Evolutionary conservation across 768 basidiomycete species (phyloP).

Genomic region (Leccinellum albellum): DNA sequence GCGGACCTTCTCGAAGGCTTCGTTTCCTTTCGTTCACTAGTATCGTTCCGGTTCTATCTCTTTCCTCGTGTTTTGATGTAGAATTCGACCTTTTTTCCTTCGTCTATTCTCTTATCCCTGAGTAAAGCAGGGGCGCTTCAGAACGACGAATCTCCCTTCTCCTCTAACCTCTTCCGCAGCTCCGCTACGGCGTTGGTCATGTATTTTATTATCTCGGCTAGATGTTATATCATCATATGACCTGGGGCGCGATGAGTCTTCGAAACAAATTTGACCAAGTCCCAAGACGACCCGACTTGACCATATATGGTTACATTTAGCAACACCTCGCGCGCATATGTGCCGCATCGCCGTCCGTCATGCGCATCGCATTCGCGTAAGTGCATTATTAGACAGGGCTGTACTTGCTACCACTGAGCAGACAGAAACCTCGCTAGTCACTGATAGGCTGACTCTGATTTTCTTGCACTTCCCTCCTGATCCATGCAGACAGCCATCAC

Average conservation of each 20-base stretch:
- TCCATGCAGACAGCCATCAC: background rate
- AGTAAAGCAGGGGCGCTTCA: conserved; percentile 3
- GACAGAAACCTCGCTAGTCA: background rate
- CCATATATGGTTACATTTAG: conserved; percentile 28
- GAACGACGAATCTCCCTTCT: background rate
- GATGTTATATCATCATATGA: conserved; percentile 15
- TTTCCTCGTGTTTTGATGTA: background rate
- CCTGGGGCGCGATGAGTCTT: no score
- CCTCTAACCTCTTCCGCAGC: background rate
- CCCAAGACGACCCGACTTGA: background rate
- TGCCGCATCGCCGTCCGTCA: background rate
- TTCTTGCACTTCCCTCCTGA: background rate
- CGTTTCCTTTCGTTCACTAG: background rate
- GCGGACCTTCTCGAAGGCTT: background rate
- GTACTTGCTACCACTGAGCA: background rate
- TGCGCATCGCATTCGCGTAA: background rate
- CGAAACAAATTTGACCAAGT: background rate
- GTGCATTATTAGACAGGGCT: background rate
- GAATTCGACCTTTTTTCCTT: background rate
- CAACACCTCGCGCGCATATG: background rate
- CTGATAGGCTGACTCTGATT: background rate
- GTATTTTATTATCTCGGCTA: conserved; percentile 22
- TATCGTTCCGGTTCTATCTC: background rate
- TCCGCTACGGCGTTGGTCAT: background rate
- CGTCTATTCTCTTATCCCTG: background rate